A percentile compares a stretch with the other conserved stretches of the same genome.
phyloP scores from a whole-genome alignment of 768 basidiomycete genomes.

The Trametes cingulata region DNA sequence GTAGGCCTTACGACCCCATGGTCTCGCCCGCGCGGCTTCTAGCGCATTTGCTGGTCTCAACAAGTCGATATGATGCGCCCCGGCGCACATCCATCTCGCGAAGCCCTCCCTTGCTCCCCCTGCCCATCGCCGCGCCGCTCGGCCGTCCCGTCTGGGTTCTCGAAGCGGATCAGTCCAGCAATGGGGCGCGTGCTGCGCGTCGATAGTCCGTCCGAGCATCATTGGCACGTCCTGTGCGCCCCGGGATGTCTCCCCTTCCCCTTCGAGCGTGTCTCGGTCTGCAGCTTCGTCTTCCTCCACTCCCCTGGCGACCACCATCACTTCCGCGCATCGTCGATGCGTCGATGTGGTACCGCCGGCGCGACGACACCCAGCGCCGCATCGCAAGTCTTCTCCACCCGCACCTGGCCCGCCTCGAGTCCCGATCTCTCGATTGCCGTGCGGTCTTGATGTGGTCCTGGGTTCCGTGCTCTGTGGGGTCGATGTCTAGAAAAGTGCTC shows the following conservation, averaged over 20 bases:
- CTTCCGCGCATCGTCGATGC: neutral
- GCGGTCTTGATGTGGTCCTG: neutral
- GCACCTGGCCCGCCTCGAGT: neutral
- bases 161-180: neutral
- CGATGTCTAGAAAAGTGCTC: no score
- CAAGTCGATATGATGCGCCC: neutral
- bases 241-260: neutral
- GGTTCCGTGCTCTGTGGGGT: no score
- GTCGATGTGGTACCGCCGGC: neutral
- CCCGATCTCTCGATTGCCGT: neutral
- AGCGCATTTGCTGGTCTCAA: neutral
- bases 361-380: neutral
- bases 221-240: neutral
- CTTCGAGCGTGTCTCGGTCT: neutral
- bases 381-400: neutral
- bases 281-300: neutral
- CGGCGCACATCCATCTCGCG: neutral
- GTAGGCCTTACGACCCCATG: neutral
- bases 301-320: slow-evolving; percentile 2
- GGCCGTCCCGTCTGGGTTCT: neutral
- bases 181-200: neutral
- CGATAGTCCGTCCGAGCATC: slow-evolving; percentile 4
- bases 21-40: neutral
- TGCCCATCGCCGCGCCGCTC: no score
- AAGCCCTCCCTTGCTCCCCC: no score